Conservation (phyloP, 2,329 filamentous ascomycete genomes). For the Myriosclerotinia scirpicola region DNA sequence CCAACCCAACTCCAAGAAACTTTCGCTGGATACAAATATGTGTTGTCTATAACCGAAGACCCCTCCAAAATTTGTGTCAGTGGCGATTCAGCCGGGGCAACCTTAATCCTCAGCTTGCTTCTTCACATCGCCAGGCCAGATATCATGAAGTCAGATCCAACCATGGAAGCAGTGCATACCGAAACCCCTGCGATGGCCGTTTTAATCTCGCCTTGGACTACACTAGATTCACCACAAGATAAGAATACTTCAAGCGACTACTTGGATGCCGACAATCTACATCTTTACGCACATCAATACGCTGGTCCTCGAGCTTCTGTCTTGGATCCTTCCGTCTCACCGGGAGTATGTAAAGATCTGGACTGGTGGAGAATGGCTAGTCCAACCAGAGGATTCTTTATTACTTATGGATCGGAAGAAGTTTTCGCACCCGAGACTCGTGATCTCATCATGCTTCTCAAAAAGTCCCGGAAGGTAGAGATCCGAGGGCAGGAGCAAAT, state of each 20-base stretch:
- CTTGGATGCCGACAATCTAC: constrained; percentile 64
- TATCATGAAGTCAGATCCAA: not conserved
- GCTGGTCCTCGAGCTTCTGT: constrained; percentile 51
- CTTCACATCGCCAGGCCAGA: constrained; percentile 55
- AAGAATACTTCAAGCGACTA: constrained; percentile 73
- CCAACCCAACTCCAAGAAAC: constrained; percentile 73
- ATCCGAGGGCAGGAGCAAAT: constrained; percentile 51
- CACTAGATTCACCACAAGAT: constrained; percentile 67
- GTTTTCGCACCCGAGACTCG: constrained; percentile 72
- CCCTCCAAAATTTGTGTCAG: constrained; percentile 67
- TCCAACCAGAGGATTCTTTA: constrained; percentile 65
- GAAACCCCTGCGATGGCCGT: constrained; percentile 59
- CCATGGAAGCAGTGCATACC: constrained; percentile 15
- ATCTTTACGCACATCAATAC: constrained; percentile 71
- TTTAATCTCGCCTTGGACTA: constrained; percentile 80
- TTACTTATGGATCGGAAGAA: constrained; percentile 75
- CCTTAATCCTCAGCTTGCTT: constrained; percentile 70
- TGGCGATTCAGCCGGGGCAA: constrained; percentile 79
- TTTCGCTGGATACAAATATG: constrained; percentile 68
- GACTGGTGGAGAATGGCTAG: constrained; percentile 66
- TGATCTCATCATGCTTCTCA: constrained; percentile 56
- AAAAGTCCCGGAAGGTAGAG: constrained; percentile 49
- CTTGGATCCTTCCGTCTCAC: constrained; percentile 63
- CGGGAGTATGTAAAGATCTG: constrained; percentile 66
- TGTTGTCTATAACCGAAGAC: constrained; percentile 55